Base-by-base conservation (phyloP, 352 stramenopile genomes). In the Pythium dissotocum region DNA sequence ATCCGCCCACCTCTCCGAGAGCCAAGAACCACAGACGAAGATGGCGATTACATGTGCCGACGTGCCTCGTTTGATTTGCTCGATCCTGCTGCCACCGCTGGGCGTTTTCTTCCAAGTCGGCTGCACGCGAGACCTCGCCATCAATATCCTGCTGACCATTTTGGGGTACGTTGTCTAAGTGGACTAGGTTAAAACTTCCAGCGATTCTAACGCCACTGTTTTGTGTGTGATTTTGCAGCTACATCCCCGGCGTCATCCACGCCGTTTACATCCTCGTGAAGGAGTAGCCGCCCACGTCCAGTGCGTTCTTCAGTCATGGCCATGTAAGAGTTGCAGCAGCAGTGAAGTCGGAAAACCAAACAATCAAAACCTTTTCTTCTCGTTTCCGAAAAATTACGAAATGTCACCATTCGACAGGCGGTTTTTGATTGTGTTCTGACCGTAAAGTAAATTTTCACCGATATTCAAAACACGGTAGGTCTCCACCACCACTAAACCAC, bases 201-300 rank as follows among this genome's bases (percentile, higher is more conserved):
- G 21, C 21, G 21, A 24, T 24, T 24, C 36, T 63, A 54, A 54
- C 10, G 13, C 26, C 21, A 24, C 21, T 24, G 21, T 24, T 24
- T 40, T 10, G 3, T 30, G 3, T 18, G 21, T 57, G 30, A n/a
- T 10, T 14, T 32, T 16, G 13, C 40, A 89, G 81, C 9, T 90
- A 88, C 73, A 67, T 90, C n/a, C 82, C 79, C n/a, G 83, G 83
- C n/a, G 69, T 91, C 61, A 85, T 91, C 63, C 83, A 91, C 63
- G 83, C 83, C 24, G 80, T 91, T 49, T 91, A 87, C 66, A 91
- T 91, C 58, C 73, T 91, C 32, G 77, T 89, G 56, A 86, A 82
- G 69, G 73, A 90, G 71, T 91, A 78, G 40, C 21, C 21, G 21
- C 21, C 0, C 21, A 24, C 21, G 21, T 24, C 21, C 21, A 24